phyloP scores from a whole-genome alignment of 768 basidiomycete species.

The Phylloporus scabripes region DNA sequence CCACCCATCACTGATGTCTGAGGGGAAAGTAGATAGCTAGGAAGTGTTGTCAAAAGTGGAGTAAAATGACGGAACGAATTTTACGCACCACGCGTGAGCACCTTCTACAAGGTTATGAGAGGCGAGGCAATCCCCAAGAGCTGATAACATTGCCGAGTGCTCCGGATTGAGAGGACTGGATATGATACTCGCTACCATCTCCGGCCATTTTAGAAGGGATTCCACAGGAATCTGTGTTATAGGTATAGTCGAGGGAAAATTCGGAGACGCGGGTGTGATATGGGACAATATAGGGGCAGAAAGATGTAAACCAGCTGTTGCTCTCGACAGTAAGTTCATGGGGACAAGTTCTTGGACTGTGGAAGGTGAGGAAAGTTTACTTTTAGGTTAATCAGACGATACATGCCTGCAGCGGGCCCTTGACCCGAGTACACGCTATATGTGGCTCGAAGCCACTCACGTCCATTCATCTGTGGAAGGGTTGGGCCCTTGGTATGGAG shows the following conservation, averaged over 20 bases:
- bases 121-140: constrained; percentile 78
- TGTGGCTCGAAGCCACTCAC: constrained; percentile 72
- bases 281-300: constrained; percentile 30
- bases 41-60: constrained; percentile 5
- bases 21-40: constrained; percentile 81
- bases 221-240: constrained; percentile 51
- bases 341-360: constrained; percentile 74
- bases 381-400: neutral
- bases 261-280: constrained; percentile 60
- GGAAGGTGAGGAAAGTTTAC: constrained; percentile 3
- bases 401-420: constrained; percentile 65
- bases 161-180: constrained; percentile 65
- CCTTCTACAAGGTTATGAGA: constrained; percentile 73
- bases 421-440: constrained; percentile 85
- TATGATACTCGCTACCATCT: constrained; percentile 79
- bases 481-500: constrained; percentile 18
- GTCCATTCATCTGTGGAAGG: constrained; percentile 38
- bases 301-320: constrained; percentile 36
- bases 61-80: neutral
- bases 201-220: constrained; percentile 73
- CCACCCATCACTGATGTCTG: constrained; percentile 73
- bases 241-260: constrained; percentile 43
- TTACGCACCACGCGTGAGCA: constrained; percentile 80
- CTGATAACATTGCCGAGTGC: constrained; percentile 67
- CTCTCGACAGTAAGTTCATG: constrained; percentile 44